A percentile compares a stretch with the other conserved stretches of the same genome.
Conservation (phyloP, 2,329 filamentous ascomycete genomes). For the Drechslera avenae region DNA sequence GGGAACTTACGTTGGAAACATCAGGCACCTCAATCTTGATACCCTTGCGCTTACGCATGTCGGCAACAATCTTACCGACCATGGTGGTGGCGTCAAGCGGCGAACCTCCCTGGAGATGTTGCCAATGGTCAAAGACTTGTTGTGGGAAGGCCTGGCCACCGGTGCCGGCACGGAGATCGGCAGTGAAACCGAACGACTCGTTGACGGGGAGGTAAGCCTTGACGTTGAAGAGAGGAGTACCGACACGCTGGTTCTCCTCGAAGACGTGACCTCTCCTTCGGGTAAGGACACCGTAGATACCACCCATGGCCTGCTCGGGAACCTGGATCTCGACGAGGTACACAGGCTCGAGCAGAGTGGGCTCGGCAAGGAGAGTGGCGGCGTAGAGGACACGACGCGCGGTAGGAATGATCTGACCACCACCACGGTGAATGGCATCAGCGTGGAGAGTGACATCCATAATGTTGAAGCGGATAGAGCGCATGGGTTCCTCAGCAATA, state of each 20-base stretch:
- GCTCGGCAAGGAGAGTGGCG: constrained; percentile 85
- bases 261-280: constrained; percentile 99
- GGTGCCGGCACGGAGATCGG: constrained; percentile 90
- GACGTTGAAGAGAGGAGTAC: constrained; percentile 99
- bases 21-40: constrained; percentile 94
- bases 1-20: constrained; percentile 85
- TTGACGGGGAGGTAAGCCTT: constrained; percentile 96
- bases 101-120: constrained; percentile 91
- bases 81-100: constrained; percentile 82
- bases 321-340: constrained; percentile 99
- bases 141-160: constrained; percentile 99
- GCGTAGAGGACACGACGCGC: constrained; percentile 97
- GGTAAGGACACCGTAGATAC: constrained; percentile 99
- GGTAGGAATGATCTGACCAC: constrained; percentile 98
- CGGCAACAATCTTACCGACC: constrained; percentile 80
- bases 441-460: constrained; percentile 99
- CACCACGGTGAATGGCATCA: constrained; percentile 99
- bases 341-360: constrained; percentile 92
- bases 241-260: constrained; percentile 95
- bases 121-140: constrained; percentile 98
- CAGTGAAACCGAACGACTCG: constrained; percentile 99
- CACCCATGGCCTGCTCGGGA: constrained; percentile 97
- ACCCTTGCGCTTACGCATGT: constrained; percentile 99
- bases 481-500: constrained; percentile 97
- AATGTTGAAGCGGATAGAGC: constrained; percentile 96